phyloP scores from a whole-genome alignment of 1,284 basidiomycete species.

The Trichosporon asahii region DNA sequence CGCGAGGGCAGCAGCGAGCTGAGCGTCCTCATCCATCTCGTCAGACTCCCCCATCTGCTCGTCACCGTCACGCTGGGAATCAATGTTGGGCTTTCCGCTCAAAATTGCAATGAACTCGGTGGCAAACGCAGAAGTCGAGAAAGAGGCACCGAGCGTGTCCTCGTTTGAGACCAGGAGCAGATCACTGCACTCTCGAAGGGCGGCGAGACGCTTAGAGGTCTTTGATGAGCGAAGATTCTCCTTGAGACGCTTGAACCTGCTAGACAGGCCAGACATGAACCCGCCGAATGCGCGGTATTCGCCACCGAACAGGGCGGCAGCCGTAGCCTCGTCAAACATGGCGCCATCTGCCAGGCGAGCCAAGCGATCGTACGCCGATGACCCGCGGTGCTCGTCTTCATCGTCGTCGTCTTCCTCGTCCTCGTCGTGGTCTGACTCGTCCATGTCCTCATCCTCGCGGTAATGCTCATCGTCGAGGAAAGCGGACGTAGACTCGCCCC shows the following conservation, averaged over 20 bases:
- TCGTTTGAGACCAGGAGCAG: conserved; percentile 94
- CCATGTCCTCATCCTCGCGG: conserved; percentile 71
- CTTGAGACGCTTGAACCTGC: conserved; percentile 80
- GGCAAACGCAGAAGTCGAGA: conserved; percentile 88
- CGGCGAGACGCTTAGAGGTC: conserved; percentile 75
- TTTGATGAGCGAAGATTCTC: conserved; percentile 81
- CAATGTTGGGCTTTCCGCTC: conserved; percentile 63
- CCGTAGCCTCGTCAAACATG: conserved; percentile 65
- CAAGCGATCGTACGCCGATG: conserved; percentile 37
- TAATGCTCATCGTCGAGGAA: conserved; percentile 44
- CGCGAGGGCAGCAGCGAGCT: conserved; percentile 75
- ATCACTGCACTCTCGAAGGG: conserved; percentile 92
- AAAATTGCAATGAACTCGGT: conserved; percentile 89
- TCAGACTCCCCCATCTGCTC: conserved; percentile 36
- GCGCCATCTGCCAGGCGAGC: conserved; percentile 55
- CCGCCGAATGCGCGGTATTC: conserved; percentile 64
- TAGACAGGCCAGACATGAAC: conserved; percentile 82
- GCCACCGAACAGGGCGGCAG: conserved; percentile 63
- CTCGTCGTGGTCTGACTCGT: conserved; percentile 59
- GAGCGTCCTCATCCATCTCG: conserved; percentile 69
- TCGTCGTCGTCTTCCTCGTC: conserved; percentile 38
- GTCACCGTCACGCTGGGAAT: conserved; percentile 31
- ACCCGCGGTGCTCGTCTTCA: conserved; percentile 37
- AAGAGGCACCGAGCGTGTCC: conserved; percentile 83
- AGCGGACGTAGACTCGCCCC: conserved; percentile 36